Base-by-base conservation (phyloP, 73 alveolate species). In the Paraurostyla sp. region DNA sequence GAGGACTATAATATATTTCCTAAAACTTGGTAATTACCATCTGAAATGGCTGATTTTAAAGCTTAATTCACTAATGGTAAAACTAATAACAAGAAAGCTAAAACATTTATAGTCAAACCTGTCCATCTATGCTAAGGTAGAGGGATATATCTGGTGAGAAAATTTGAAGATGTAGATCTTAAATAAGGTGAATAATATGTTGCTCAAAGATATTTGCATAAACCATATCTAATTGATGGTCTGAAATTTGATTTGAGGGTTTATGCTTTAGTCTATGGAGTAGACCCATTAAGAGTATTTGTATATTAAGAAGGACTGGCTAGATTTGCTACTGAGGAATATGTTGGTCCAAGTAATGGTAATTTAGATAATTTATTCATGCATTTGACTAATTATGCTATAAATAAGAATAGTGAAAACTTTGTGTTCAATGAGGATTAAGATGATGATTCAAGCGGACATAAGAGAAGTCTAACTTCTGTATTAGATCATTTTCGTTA, bases 201-300 rank as follows among this genome's bases (percentile, higher is more conserved):
- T 18, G 99, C 98, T n/a, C 94, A 98, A 86, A 94, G 96, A 84
- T 98, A 98, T 92, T 82, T 98, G 33, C 85, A 94, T 22, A 93
- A 88, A 76, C 99, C 99, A 22, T 96, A 85, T 84, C 91, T 98
- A 57, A 93, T 98, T 25, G 99, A 97, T 71, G 99, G 97, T 20
- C 93, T 96, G 56, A 98, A 98, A 92, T 98, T 98, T 87, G 99
- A 98, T 90, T 88, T 98, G 76, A 85, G 99, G 89, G 94, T 98
- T 20, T 91, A 91, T 62, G 96, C 84, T 0, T 62, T 91, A 4
- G 89, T 91, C 16, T 58, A 52, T 60, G 96, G 96, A 27, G 85
- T 85, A 0, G 89, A 85, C 25, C 96, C 96, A n/a, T 48, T 91
- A 1, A 73, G 96, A 51, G 71, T 85, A 0, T 91, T 58, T 54